These are phyloP conservation scores for Annona cherimola DNA, from an alignment of 164 flowering plant genomes.

Conservation along the genomic window DNA sequence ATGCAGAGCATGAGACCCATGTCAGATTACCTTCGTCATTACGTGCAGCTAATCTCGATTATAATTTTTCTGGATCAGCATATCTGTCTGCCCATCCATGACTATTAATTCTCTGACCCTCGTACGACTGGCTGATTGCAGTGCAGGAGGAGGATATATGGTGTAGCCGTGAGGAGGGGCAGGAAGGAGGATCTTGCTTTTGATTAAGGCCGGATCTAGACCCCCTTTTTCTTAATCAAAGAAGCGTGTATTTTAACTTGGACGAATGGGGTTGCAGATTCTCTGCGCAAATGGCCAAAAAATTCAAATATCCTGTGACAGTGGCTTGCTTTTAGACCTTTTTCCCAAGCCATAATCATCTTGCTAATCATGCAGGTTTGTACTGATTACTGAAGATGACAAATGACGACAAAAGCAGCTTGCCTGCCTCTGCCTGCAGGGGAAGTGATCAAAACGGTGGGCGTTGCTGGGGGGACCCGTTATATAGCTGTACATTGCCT, in stretches of 20 bases:
- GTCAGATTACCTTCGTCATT: background rate
- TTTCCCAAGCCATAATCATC: background rate
- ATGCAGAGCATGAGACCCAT: background rate
- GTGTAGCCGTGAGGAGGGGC: slow-evolving; percentile 3
- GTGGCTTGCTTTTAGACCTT: background rate
- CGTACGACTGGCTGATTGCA: background rate
- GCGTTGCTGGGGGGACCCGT: background rate
- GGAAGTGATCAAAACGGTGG: no score
- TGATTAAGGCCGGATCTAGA: slow-evolving; percentile 7
- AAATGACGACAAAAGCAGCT: background rate
- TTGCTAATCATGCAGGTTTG: background rate
- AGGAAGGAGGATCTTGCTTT: slow-evolving; percentile 12
- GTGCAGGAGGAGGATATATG: background rate
- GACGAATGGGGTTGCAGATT: slow-evolving; percentile 1
- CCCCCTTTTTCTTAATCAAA: slow-evolving; percentile 12
- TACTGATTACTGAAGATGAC: background rate
- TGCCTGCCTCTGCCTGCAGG: background rate
- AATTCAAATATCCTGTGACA: background rate
- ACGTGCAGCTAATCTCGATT: background rate
- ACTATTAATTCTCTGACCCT: background rate
- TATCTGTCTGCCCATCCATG: background rate
- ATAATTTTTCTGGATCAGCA: background rate
- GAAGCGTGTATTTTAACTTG: background rate
- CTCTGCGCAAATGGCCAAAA: background rate
- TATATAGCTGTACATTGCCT: background rate